Percentiles rank a stretch among this genome's conserved stretches.
Evolutionary conservation across 768 basidiomycete species (phyloP).

Genomic region (Boletales sp.): DNA sequence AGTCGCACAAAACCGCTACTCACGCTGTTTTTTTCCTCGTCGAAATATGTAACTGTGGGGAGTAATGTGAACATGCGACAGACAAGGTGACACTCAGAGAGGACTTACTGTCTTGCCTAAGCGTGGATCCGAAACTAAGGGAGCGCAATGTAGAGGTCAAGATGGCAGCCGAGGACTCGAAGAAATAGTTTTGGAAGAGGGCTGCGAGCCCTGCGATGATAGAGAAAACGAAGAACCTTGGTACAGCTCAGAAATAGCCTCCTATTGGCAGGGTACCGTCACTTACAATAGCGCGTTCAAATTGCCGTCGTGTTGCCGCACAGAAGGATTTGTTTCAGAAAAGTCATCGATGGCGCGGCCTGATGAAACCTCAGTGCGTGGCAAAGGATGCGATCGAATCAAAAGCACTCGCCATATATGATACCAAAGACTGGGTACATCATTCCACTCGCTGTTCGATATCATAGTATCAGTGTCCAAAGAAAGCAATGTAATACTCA

Average conservation of each 20-base stretch:
- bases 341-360: constrained; percentile 61
- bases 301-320: constrained; percentile 57
- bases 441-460: constrained; percentile 47
- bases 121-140: constrained; percentile 71
- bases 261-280: not conserved
- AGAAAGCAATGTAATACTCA: constrained; percentile 4
- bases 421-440: constrained; percentile 73
- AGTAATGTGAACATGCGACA: constrained; percentile 22
- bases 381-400: constrained; percentile 18
- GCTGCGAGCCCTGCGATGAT: constrained; percentile 62
- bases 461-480: not conserved
- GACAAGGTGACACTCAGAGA: not conserved
- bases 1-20: constrained; percentile 16
- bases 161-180: constrained; percentile 62
- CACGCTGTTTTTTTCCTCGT: constrained; percentile 79
- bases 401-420: constrained; percentile 52
- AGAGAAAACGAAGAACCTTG: constrained; percentile 76
- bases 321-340: constrained; percentile 37
- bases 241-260: constrained; percentile 8
- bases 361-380: constrained; percentile 10
- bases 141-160: constrained; percentile 70
- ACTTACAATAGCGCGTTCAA: constrained; percentile 64
- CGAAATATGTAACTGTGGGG: constrained; percentile 74
- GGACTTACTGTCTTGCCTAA: constrained; percentile 78
- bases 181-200: constrained; percentile 67